Conservation (phyloP, 1,284 basidiomycete species). For the Boletellus deceptivus region DNA sequence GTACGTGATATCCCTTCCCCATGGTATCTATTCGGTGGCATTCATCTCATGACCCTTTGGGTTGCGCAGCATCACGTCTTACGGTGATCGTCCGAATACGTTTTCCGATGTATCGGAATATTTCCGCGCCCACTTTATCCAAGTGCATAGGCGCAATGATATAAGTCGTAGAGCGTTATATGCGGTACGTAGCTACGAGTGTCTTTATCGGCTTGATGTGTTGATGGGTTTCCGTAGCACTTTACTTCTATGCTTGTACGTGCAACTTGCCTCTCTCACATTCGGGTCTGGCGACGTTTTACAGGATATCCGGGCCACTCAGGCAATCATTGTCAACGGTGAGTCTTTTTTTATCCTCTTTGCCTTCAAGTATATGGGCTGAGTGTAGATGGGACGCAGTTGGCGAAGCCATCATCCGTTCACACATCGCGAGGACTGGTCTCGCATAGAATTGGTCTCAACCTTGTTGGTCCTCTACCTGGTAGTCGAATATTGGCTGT, state of each 20-base stretch:
- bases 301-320: conserved; percentile 73
- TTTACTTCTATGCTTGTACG: conserved; percentile 75
- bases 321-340: conserved; percentile 71
- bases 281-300: not conserved
- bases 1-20: conserved; percentile 40
- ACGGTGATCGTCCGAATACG: conserved; percentile 69
- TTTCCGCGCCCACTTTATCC: conserved; percentile 75
- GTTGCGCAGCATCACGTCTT: conserved; percentile 67
- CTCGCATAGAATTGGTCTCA: conserved; percentile 36
- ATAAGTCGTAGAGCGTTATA: conserved; percentile 57
- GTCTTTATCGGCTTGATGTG: conserved; percentile 3
- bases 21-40: conserved; percentile 1
- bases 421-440: conserved; percentile 54
- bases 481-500: conserved; percentile 13
- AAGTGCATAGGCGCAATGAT: conserved; percentile 68
- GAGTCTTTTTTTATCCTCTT: conserved; percentile 23
- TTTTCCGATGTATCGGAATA: conserved; percentile 72
- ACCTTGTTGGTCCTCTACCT: conserved; percentile 5
- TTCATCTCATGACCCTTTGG: not conserved
- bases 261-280: conserved; percentile 8
- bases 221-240: conserved; percentile 47
- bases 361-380: not conserved
- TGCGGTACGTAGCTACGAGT: conserved; percentile 46
- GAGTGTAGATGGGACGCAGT: conserved; percentile 36
- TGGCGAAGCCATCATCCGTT: conserved; percentile 63